These are phyloP conservation scores for Penicillium psychrofluorescens DNA, from an alignment of 495 filamentous ascomycete species.

Conservation along the genomic window DNA sequence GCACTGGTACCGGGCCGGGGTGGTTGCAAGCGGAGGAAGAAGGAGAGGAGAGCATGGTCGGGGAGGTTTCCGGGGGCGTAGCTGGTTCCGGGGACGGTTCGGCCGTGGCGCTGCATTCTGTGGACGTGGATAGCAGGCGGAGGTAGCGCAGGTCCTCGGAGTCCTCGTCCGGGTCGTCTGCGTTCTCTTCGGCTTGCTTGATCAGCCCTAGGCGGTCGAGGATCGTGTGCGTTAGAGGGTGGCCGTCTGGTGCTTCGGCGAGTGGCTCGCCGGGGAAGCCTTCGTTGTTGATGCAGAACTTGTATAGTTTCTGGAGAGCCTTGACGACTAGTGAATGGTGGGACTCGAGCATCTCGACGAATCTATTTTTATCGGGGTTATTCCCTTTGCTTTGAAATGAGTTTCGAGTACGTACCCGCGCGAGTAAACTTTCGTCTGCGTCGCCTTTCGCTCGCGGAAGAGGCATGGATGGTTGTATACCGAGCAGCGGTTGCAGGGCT, in stretches of 20 bases:
- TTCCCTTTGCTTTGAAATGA: not conserved
- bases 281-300: slow-evolving; percentile 36
- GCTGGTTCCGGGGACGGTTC: slow-evolving; percentile 36
- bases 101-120: slow-evolving; percentile 33
- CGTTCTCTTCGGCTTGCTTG: slow-evolving; percentile 41
- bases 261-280: slow-evolving; percentile 41
- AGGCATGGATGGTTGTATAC: slow-evolving; percentile 42
- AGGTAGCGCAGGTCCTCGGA: slow-evolving; percentile 32
- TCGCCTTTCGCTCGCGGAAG: slow-evolving; percentile 41
- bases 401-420: slow-evolving; percentile 25
- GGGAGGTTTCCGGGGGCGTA: slow-evolving; percentile 30
- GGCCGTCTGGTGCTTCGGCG: slow-evolving; percentile 31
- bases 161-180: slow-evolving; percentile 32
- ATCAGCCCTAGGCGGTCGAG: slow-evolving; percentile 40
- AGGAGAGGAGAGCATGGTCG: slow-evolving; percentile 9
- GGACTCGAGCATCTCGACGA: slow-evolving; percentile 43
- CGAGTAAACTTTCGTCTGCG: slow-evolving; percentile 42
- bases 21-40: not conserved
- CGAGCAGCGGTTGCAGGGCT: slow-evolving; percentile 42
- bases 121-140: slow-evolving; percentile 31
- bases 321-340: slow-evolving; percentile 40
- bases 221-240: slow-evolving; percentile 39
- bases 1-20: no score
- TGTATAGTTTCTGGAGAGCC: slow-evolving; percentile 38
- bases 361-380: slow-evolving; percentile 12